Percentiles rank a stretch among this genome's conserved stretches.
Conservation (phyloP, 345 rosid genomes). For the Pelargonium nanum region DNA sequence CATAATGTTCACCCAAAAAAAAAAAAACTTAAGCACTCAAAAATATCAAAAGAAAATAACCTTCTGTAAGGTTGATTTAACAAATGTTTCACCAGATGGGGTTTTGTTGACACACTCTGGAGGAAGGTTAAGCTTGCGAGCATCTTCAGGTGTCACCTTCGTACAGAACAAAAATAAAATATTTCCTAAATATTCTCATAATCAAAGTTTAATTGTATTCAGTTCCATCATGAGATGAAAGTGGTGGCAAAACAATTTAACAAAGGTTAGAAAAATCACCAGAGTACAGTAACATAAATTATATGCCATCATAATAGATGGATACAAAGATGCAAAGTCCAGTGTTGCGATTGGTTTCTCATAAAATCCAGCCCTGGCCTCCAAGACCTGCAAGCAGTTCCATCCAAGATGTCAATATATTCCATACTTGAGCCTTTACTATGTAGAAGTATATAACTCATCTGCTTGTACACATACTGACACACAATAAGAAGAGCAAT, state of each 20-base stretch:
- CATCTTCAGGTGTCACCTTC: conserved; percentile 89
- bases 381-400: conserved; percentile 59
- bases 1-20: neutral
- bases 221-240: neutral
- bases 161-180: conserved; percentile 15
- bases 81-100: conserved; percentile 92
- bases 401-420: conserved; percentile 4
- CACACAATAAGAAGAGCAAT: neutral
- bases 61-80: conserved; percentile 77
- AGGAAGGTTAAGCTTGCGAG: conserved; percentile 65
- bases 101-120: conserved; percentile 79
- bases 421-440: too few species aligned
- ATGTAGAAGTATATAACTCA: too few species aligned
- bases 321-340: conserved; percentile 96
- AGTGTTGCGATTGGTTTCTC: conserved; percentile 92
- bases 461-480: too few species aligned
- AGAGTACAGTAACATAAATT: conserved; percentile 91
- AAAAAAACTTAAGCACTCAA: neutral
- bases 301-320: conserved; percentile 99
- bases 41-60: conserved; percentile 22
- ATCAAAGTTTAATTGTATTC: neutral
- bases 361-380: conserved; percentile 83
- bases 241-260: conserved; percentile 3
- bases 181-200: neutral
- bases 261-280: conserved; percentile 36